Conservation (phyloP, 306 rosid species). For the Inga laurina region DNA sequence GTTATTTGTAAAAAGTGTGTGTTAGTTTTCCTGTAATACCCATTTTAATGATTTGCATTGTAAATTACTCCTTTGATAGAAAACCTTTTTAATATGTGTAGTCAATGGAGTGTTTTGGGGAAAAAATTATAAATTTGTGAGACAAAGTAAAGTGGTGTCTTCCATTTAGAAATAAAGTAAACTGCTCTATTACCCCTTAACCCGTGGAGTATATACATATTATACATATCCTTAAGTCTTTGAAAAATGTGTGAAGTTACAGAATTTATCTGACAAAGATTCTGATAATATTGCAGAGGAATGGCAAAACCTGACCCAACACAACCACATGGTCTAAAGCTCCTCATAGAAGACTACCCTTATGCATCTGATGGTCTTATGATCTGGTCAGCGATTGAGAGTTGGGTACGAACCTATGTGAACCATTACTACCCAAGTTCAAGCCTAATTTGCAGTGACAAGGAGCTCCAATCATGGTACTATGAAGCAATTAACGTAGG, state of each 20-base stretch:
- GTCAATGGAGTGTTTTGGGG: background rate
- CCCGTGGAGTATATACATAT: background rate
- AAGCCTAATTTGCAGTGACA: background rate
- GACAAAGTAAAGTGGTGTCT: too few relatives aligned
- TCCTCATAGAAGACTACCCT: slow-evolving; percentile 18
- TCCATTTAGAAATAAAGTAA: background rate
- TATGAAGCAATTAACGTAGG: slow-evolving; percentile 12
- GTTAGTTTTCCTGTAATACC: too few relatives aligned
- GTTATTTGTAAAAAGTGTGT: too few relatives aligned
- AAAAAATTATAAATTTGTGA: too few relatives aligned
- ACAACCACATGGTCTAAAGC: slow-evolving; percentile 13
- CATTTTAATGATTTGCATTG: too few relatives aligned
- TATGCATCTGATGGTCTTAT: slow-evolving; percentile 11
- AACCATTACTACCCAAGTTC: slow-evolving; percentile 17
- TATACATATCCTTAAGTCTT: background rate
- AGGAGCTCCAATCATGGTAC: slow-evolving; percentile 27
- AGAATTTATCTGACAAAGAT: background rate
- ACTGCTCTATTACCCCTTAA: background rate
- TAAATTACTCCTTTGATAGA: too few relatives aligned
- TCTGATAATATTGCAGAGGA: background rate
- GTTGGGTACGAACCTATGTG: slow-evolving; percentile 21
- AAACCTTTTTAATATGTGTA: too few relatives aligned
- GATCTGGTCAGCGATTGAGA: slow-evolving; percentile 7
- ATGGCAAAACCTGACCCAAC: slow-evolving; percentile 10
- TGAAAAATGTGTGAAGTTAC: background rate